These are phyloP conservation scores for Cymodocea nodosa DNA, from an alignment of 116 monocot genomes.

Conservation along the genomic window DNA sequence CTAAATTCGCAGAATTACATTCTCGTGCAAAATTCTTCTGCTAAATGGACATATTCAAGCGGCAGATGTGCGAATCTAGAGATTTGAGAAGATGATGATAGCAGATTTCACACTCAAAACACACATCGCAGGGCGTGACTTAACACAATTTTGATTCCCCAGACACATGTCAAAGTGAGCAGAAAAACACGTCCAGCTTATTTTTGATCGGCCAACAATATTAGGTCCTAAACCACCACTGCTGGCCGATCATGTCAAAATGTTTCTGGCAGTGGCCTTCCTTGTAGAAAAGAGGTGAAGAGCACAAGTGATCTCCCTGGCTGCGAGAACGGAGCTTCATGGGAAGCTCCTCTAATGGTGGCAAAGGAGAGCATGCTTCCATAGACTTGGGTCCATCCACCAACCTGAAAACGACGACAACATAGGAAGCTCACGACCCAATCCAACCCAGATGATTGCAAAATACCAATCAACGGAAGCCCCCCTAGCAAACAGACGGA, in stretches of 20 bases:
- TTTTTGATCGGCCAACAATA: not conserved
- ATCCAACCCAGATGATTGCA: not conserved
- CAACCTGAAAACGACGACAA: conserved; percentile 36
- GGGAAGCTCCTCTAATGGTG: conserved; percentile 90
- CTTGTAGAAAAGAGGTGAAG: conserved; percentile 53
- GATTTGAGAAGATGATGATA: too few relatives aligned
- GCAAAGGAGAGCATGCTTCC: conserved; percentile 75
- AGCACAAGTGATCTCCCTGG: conserved; percentile 82
- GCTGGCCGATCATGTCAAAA: conserved; percentile 18
- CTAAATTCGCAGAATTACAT: too few relatives aligned
- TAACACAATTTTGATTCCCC: too few relatives aligned
- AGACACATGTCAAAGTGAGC: too few relatives aligned
- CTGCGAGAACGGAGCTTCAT: conserved; percentile 98
- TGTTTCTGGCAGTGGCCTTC: conserved; percentile 67
- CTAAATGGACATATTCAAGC: too few relatives aligned
- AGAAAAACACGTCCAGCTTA: too few relatives aligned
- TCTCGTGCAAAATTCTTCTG: too few relatives aligned
- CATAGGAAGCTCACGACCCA: not conserved
- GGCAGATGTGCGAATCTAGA: too few relatives aligned
- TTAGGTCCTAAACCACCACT: not conserved
- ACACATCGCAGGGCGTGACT: too few relatives aligned
- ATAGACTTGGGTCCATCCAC: conserved; percentile 97
- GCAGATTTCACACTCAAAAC: too few relatives aligned
- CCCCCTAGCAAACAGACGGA: too few relatives aligned
- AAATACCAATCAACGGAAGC: not conserved